Evolutionary conservation across 768 basidiomycete species (phyloP).

Genomic region (Rhodotorula taiwanensis): DNA sequence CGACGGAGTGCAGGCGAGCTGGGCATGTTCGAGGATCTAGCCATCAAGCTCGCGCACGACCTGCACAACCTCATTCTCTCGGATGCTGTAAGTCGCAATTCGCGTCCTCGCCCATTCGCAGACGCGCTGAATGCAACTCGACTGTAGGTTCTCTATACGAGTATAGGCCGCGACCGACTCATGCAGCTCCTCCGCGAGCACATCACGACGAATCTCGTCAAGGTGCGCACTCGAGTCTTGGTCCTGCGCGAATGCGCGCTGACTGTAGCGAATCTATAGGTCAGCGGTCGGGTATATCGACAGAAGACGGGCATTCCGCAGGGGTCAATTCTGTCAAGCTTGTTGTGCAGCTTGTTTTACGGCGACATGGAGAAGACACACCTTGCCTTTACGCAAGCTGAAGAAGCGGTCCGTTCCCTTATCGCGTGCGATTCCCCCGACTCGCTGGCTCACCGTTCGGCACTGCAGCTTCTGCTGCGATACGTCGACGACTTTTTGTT

Average conservation of each 20-base stretch:
- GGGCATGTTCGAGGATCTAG: conserved; percentile 65
- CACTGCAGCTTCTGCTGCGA: conserved; percentile 65
- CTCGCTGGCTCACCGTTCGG: no score
- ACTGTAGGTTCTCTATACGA: conserved; percentile 54
- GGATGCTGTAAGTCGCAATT: conserved; percentile 57
- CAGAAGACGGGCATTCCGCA: conserved; percentile 95
- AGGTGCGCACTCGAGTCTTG: conserved; percentile 51
- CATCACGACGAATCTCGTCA: conserved; percentile 85
- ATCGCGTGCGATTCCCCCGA: no score
- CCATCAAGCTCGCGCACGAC: conserved; percentile 58
- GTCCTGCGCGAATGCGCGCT: no score
- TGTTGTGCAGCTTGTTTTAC: conserved; percentile 87
- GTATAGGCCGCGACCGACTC: conserved; percentile 55
- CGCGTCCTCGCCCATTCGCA: neutral
- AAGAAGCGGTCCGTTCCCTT: conserved; percentile 55
- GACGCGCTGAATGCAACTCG: neutral
- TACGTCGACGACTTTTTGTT: conserved; percentile 93
- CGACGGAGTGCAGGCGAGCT: conserved; percentile 56
- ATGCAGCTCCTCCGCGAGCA: conserved; percentile 76
- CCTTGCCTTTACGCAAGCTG: conserved; percentile 53
- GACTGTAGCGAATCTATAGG: conserved; percentile 52
- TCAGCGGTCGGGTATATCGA: conserved; percentile 69
- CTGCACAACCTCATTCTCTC: conserved; percentile 74
- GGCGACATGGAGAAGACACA: conserved; percentile 70
- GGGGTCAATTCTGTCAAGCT: conserved; percentile 85